These are phyloP conservation scores for Penicillium sp. DNA, from an alignment of 2,329 filamentous ascomycete genomes.

Conservation along the genomic window DNA sequence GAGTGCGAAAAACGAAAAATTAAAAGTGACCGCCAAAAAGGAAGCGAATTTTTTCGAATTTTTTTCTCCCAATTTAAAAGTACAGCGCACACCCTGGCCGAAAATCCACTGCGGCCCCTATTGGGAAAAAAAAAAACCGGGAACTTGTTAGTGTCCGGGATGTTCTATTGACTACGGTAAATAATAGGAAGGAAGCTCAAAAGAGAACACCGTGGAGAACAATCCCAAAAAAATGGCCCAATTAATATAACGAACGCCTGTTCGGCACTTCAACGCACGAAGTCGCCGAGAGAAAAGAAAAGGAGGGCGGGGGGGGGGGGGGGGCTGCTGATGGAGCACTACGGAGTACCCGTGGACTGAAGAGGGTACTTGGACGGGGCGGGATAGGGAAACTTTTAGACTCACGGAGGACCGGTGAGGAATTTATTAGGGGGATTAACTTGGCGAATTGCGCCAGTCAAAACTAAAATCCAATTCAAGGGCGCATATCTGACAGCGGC, in stretches of 20 bases:
- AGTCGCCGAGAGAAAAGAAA: background rate
- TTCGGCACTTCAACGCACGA: background rate
- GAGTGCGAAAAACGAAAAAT: slow-evolving; percentile 5
- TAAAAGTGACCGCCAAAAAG: slow-evolving; percentile 7
- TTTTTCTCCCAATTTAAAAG: slow-evolving; percentile 4
- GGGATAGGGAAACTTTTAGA: slow-evolving; percentile 2
- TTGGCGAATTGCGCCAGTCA: background rate
- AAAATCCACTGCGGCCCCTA: slow-evolving; percentile 8
- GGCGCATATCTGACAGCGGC: slow-evolving; percentile 19
- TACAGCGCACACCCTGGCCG: slow-evolving; percentile 7
- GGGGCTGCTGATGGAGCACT: background rate
- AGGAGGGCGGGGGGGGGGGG: background rate
- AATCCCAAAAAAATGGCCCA: background rate
- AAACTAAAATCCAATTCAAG: background rate
- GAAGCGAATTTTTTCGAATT: slow-evolving; percentile 8
- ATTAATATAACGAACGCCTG: background rate
- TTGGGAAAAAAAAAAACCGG: slow-evolving; percentile 3
- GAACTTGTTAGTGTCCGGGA: slow-evolving; percentile 1
- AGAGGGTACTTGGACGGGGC: background rate
- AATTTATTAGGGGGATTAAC: background rate
- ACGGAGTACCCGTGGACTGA: background rate
- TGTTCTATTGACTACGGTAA: background rate
- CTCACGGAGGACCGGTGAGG: background rate
- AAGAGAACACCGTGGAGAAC: background rate
- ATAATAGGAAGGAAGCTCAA: background rate